A percentile compares a stretch with the other conserved stretches of the same genome.
phyloP scores from a whole-genome alignment of 768 basidiomycete genomes.

The Jaapia argillacea region DNA sequence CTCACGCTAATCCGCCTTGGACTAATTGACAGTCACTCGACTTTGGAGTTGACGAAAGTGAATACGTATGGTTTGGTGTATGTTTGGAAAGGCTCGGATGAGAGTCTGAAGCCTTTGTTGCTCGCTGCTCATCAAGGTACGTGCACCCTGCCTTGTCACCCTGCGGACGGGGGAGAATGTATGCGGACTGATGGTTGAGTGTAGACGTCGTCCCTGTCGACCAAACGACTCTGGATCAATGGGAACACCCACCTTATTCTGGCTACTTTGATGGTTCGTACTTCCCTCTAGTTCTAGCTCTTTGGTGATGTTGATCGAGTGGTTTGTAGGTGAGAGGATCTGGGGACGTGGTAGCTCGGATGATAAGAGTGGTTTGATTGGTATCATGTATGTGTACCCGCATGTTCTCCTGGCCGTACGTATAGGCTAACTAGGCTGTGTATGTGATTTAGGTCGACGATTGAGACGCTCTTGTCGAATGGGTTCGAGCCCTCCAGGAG shows the following conservation, averaged over 20 bases:
- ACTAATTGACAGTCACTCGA: slow-evolving; percentile 30
- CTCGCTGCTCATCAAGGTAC: slow-evolving; percentile 42
- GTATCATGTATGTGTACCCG: slow-evolving; percentile 15
- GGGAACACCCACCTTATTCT: slow-evolving; percentile 55
- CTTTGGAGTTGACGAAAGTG: slow-evolving; percentile 41
- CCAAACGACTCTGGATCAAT: slow-evolving; percentile 40
- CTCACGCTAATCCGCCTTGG: too few species aligned
- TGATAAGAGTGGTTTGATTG: slow-evolving; percentile 24
- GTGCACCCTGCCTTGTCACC: background rate
- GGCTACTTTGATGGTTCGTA: slow-evolving; percentile 45
- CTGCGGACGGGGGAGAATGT: too few species aligned
- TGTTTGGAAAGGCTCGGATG: slow-evolving; percentile 44
- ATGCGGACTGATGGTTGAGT: too few species aligned
- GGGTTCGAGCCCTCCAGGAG: slow-evolving; percentile 35
- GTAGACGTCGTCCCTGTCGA: slow-evolving; percentile 64
- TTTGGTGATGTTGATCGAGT: slow-evolving; percentile 34
- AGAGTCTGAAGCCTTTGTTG: slow-evolving; percentile 42
- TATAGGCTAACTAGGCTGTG: background rate
- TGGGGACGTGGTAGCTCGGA: slow-evolving; percentile 26
- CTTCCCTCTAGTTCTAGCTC: slow-evolving; percentile 6
- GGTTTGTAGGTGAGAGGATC: slow-evolving; percentile 18
- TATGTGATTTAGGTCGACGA: slow-evolving; percentile 20
- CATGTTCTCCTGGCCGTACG: background rate
- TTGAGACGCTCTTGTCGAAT: slow-evolving; percentile 35
- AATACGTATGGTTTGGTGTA: slow-evolving; percentile 56